Conservation (phyloP, 129 eudicot genomes). For the Dittrichia graveolens region DNA sequence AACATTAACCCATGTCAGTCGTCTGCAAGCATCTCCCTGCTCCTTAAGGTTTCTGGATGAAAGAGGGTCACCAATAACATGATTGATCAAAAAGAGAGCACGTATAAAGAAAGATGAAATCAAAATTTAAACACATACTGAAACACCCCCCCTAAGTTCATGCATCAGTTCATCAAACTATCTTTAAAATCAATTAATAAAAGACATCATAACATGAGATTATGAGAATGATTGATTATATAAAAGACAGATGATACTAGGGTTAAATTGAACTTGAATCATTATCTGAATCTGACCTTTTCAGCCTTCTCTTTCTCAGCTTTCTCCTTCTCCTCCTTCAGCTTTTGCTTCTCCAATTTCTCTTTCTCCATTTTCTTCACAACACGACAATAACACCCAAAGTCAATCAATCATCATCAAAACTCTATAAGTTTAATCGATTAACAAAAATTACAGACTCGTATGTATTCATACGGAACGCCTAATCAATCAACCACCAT, state of each 20-base stretch:
- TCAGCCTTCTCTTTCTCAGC: constrained; percentile 70
- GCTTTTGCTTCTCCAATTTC: constrained; percentile 67
- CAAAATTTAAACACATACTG: background rate
- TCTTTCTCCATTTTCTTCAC: constrained; percentile 79
- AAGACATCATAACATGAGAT: background rate
- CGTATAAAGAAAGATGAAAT: background rate
- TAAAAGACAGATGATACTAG: background rate
- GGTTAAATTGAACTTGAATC: background rate
- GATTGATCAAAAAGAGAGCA: background rate
- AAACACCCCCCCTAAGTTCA: background rate
- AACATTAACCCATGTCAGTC: constrained; percentile 15
- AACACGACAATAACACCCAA: constrained; percentile 16
- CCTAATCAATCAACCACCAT: background rate
- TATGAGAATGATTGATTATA: background rate
- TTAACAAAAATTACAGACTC: background rate
- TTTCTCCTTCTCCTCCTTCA: constrained; percentile 69
- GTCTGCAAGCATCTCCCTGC: constrained; percentile 19
- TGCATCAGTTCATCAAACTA: background rate
- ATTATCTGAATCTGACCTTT: constrained; percentile 43
- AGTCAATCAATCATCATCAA: constrained; percentile 16
- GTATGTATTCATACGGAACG: background rate
- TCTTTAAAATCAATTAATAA: background rate
- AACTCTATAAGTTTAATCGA: constrained; percentile 3
- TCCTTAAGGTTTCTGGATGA: constrained; percentile 38
- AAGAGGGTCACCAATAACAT: background rate